Evolutionary conservation across 345 rosid species (phyloP).

Genomic region (Syzygium aromaticum): DNA sequence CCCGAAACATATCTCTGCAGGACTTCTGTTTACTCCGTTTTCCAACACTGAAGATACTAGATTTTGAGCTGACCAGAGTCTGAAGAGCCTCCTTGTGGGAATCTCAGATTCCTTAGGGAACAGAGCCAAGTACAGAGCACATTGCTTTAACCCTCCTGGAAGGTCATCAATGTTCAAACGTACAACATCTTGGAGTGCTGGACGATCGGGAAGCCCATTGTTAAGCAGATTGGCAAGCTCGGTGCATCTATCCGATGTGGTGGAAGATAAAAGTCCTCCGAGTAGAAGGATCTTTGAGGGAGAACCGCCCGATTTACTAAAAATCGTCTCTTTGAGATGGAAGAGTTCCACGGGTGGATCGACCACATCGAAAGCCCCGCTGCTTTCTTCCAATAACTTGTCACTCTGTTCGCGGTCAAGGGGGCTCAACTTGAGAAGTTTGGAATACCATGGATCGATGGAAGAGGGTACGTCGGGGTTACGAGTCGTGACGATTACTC

Average conservation of each 20-base stretch:
- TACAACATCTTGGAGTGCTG: background rate
- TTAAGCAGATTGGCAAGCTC: fast-evolving
- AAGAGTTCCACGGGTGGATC: background rate
- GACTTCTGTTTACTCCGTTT: background rate
- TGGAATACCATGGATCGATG: fast-evolving
- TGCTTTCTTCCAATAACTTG: background rate
- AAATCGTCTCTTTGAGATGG: background rate
- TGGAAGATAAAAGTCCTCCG: background rate
- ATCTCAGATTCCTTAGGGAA: slow-evolving; percentile 19
- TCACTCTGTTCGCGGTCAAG: no score
- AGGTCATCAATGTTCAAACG: slow-evolving; percentile 1
- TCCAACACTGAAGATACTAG: fast-evolving
- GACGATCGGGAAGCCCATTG: background rate
- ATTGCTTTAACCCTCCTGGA: background rate
- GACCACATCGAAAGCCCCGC: fast-evolving
- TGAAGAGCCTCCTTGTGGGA: slow-evolving; percentile 20
- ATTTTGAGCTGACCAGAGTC: slow-evolving; percentile 25
- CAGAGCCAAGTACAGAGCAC: slow-evolving; percentile 18
- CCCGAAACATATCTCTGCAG: background rate
- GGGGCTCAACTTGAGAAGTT: background rate
- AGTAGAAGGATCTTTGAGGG: background rate
- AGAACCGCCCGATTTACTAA: background rate
- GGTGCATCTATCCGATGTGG: background rate
- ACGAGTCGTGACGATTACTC: background rate
- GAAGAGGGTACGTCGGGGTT: no score